A percentile compares a stretch with the other conserved stretches of the same genome.
These are phyloP conservation scores for Cenchrus purpureus DNA, from an alignment of 176 grass and related monocot species.

Conservation along the genomic window DNA sequence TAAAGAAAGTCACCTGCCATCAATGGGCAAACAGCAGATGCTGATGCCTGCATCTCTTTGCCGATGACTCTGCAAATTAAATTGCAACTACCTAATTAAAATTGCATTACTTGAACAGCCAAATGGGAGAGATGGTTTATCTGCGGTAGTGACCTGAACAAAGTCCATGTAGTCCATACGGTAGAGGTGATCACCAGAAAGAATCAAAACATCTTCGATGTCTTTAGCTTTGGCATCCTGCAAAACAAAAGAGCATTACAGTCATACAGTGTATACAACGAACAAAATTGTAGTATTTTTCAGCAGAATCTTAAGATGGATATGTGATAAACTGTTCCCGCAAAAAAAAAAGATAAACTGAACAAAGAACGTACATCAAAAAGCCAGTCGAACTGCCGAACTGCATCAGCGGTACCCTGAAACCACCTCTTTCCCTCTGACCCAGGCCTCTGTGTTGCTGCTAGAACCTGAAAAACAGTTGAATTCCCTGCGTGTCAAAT, in stretches of 20 bases:
- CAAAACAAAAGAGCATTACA: background rate
- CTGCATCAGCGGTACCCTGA: slow-evolving; percentile 83
- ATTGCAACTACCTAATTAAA: background rate
- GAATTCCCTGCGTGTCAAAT: background rate
- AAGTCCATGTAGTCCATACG: slow-evolving; percentile 92
- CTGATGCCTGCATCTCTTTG: slow-evolving; percentile 84
- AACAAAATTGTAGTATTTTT: background rate
- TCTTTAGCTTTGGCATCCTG: slow-evolving; percentile 82
- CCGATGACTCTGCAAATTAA: slow-evolving; percentile 66
- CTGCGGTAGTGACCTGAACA: slow-evolving; percentile 58
- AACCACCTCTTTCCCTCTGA: slow-evolving; percentile 84
- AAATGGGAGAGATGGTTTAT: slow-evolving; percentile 20
- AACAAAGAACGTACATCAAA: slow-evolving; percentile 62
- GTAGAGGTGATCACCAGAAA: slow-evolving; percentile 92
- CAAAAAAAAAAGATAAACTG: background rate
- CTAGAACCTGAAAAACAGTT: slow-evolving; percentile 61
- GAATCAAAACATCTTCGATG: slow-evolving; percentile 89
- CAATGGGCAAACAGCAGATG: slow-evolving; percentile 82
- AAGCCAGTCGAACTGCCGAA: slow-evolving; percentile 92
- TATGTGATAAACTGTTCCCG: background rate
- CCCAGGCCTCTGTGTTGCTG: slow-evolving; percentile 85
- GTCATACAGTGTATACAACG: background rate
- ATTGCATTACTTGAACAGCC: background rate
- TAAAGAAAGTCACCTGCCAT: slow-evolving; percentile 60
- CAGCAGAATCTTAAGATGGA: background rate